phyloP scores from a whole-genome alignment of 208 protist genomes.

The Crithidia sp. region DNA sequence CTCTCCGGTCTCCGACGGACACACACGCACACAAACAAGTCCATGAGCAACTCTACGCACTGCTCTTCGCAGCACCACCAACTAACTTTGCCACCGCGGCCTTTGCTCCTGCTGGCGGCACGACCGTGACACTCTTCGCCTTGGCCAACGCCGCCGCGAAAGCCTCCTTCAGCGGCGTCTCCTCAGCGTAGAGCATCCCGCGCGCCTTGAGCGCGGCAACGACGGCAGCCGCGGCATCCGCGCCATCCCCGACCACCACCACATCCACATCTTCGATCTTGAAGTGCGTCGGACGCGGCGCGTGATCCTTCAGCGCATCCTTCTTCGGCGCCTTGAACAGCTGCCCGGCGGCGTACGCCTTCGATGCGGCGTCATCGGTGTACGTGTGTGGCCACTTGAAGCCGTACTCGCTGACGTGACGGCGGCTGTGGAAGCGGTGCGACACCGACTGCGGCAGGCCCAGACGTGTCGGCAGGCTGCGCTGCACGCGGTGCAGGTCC shows the following conservation, averaged over 20 bases:
- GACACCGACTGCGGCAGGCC: slow-evolving; percentile 66
- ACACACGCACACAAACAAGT: no score
- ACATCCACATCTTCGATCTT: slow-evolving; percentile 55
- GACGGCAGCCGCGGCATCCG: slow-evolving; percentile 51
- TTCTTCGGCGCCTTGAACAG: slow-evolving; percentile 69
- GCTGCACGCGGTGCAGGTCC: slow-evolving; percentile 66
- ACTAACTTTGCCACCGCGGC: slow-evolving; percentile 49
- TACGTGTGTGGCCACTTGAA: slow-evolving; percentile 81
- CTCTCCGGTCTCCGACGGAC: no score
- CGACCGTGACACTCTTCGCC: slow-evolving; percentile 62
- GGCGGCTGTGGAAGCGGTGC: slow-evolving; percentile 76
- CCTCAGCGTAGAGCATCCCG: slow-evolving; percentile 81
- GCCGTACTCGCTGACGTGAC: slow-evolving; percentile 79
- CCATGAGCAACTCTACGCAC: no score
- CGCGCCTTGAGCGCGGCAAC: slow-evolving; percentile 46
- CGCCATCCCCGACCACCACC: slow-evolving; percentile 63
- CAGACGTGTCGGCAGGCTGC: slow-evolving; percentile 68
- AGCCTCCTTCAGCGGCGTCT: slow-evolving; percentile 47
- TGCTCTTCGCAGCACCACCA: no score
- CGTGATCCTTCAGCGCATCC: slow-evolving; percentile 49
- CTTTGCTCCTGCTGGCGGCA: slow-evolving; percentile 39
- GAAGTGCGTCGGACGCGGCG: slow-evolving; percentile 59
- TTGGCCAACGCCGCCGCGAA: slow-evolving; percentile 41
- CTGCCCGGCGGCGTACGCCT: slow-evolving; percentile 72
- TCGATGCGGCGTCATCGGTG: slow-evolving; percentile 62